A percentile compares a stretch with the other conserved stretches of the same genome.
phyloP scores from a whole-genome alignment of 495 filamentous ascomycete species.

The Rostrohypoxylon terebratum region DNA sequence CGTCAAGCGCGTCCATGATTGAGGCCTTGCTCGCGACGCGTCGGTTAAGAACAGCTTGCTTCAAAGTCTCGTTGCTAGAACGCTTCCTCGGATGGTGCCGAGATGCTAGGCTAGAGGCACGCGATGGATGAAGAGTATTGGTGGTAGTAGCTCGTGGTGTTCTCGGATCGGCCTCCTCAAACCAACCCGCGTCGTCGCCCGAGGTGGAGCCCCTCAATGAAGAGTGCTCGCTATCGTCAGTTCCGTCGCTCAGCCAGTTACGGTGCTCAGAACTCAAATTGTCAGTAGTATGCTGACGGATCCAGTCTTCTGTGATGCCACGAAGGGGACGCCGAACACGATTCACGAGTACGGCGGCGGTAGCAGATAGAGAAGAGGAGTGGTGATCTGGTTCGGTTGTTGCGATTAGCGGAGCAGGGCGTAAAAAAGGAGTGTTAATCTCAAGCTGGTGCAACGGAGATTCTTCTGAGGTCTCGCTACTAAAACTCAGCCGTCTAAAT shows the following conservation, averaged over 20 bases:
- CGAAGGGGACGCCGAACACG: slow-evolving; percentile 64
- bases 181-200: slow-evolving; percentile 59
- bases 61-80: slow-evolving; percentile 73
- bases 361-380: slow-evolving; percentile 60
- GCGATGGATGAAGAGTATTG: slow-evolving; percentile 52
- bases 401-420: slow-evolving; percentile 57
- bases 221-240: slow-evolving; percentile 72
- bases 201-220: slow-evolving; percentile 69
- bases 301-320: slow-evolving; percentile 82
- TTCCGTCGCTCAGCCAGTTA: slow-evolving; percentile 82
- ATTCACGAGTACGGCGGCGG: slow-evolving; percentile 66
- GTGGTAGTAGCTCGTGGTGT: slow-evolving; percentile 57
- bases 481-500: slow-evolving; percentile 62
- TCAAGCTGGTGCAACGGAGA: slow-evolving; percentile 64
- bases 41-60: slow-evolving; percentile 67
- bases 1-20: slow-evolving; percentile 55
- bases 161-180: slow-evolving; percentile 52
- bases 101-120: slow-evolving; percentile 47
- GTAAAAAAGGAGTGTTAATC: slow-evolving; percentile 65
- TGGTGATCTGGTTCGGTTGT: slow-evolving; percentile 52
- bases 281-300: slow-evolving; percentile 75
- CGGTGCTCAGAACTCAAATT: slow-evolving; percentile 70
- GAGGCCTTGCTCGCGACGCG: slow-evolving; percentile 41
- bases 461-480: slow-evolving; percentile 65
- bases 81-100: slow-evolving; percentile 59